Evolutionary conservation across 768 basidiomycete species (phyloP).

Genomic region (Xerocomellus intermedius): DNA sequence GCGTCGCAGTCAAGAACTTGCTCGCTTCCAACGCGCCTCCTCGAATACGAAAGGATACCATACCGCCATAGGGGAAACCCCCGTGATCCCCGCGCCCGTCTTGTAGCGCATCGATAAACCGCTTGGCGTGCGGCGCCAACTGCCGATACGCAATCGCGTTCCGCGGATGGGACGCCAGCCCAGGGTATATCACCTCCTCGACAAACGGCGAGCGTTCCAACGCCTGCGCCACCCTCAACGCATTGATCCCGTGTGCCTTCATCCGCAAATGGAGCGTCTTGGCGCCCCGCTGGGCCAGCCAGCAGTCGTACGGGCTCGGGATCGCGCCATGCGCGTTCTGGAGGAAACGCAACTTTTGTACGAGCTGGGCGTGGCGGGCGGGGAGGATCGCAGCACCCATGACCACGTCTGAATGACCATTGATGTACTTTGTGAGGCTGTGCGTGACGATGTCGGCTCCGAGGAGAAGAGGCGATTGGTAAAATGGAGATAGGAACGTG

Average conservation of each 20-base stretch:
- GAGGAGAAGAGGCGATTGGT: constrained; percentile 79
- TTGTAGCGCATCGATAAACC: constrained; percentile 50
- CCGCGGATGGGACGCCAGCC: constrained; percentile 64
- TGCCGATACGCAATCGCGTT: constrained; percentile 62
- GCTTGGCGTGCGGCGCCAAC: constrained; percentile 66
- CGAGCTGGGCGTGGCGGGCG: constrained; percentile 45
- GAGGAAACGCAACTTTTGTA: constrained; percentile 71
- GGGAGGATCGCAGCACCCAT: constrained; percentile 84
- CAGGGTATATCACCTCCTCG: constrained; percentile 86
- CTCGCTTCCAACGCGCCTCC: constrained; percentile 56
- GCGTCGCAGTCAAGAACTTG: constrained; percentile 60
- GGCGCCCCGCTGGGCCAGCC: constrained; percentile 85
- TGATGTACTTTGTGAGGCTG: constrained; percentile 85
- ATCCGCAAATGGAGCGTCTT: constrained; percentile 91
- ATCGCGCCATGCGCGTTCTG: constrained; percentile 88
- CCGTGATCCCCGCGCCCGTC: constrained; percentile 27
- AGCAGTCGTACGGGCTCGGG: constrained; percentile 83
- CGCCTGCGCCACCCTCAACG: constrained; percentile 66
- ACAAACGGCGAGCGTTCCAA: constrained; percentile 58
- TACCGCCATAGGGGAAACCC: constrained; percentile 88
- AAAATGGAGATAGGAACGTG: constrained; percentile 93
- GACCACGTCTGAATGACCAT: constrained; percentile 92
- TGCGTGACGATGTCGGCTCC: constrained; percentile 87
- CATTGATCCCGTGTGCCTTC: constrained; percentile 83
- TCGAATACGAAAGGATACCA: constrained; percentile 72